Conservation (phyloP, 345 rosid species). For the Crucihimalaya himalaica region DNA sequence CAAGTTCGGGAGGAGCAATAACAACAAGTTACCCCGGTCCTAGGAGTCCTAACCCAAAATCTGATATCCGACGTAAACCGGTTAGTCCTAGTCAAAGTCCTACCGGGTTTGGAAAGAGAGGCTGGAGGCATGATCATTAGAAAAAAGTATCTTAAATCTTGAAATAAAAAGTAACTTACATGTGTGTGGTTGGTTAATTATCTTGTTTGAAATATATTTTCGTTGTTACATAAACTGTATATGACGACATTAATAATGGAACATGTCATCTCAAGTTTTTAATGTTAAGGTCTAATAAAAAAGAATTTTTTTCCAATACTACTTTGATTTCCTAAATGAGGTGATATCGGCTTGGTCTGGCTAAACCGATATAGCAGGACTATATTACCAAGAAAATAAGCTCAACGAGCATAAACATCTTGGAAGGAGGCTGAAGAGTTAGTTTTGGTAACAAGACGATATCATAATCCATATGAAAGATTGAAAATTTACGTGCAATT, state of each 20-base stretch:
- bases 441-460: neutral
- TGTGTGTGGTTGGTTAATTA: slow-evolving; percentile 11
- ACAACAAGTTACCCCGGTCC: slow-evolving; percentile 45
- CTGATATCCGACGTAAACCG: slow-evolving; percentile 31
- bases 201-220: slow-evolving; percentile 7
- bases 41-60: slow-evolving; percentile 65
- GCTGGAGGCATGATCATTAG: slow-evolving; percentile 56
- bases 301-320: neutral
- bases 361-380: neutral
- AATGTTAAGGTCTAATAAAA: neutral
- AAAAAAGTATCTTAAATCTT: neutral
- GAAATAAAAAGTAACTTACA: slow-evolving; percentile 31
- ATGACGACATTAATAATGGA: slow-evolving; percentile 24
- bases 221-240: slow-evolving; percentile 27
- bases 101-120: slow-evolving; percentile 42
- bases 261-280: slow-evolving; percentile 7
- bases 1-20: slow-evolving; percentile 66
- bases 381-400: neutral
- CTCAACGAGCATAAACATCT: neutral
- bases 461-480: neutral
- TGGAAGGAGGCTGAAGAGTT: neutral
- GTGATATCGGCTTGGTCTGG: neutral
- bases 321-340: neutral
- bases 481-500: no score
- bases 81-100: slow-evolving; percentile 53